phyloP scores from a whole-genome alignment of 306 rosid species.

The Gillenia trifoliata region DNA sequence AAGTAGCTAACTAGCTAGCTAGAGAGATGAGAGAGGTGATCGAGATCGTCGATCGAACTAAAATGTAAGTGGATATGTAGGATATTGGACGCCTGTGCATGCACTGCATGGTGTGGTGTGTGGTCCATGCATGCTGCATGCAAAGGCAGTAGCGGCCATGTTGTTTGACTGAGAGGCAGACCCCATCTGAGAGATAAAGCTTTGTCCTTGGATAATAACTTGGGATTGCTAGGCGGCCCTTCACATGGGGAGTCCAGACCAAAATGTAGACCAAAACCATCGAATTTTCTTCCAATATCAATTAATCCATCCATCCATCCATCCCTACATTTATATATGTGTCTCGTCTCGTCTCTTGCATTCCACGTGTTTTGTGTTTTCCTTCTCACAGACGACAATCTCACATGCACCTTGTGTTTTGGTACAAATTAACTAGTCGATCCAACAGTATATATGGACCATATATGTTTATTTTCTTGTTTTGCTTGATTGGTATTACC shows the following conservation, averaged over 20 bases:
- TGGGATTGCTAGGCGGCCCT: not conserved
- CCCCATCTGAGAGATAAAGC: slow-evolving; percentile 17
- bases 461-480: slow-evolving; percentile 12
- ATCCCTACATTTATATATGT: not conserved
- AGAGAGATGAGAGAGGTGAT: not conserved
- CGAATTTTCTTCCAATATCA: slow-evolving; percentile 11
- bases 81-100: not conserved
- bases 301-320: not conserved
- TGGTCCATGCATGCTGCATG: not conserved
- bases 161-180: slow-evolving; percentile 37
- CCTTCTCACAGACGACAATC: slow-evolving; percentile 35
- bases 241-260: slow-evolving; percentile 44
- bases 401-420: slow-evolving; percentile 49
- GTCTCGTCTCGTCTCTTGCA: not conserved
- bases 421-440: slow-evolving; percentile 16
- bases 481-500: slow-evolving; percentile 13
- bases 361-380: slow-evolving; percentile 24
- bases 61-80: not conserved
- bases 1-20: not conserved
- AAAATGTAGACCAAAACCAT: slow-evolving; percentile 36
- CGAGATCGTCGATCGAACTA: not conserved
- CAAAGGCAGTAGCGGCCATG: slow-evolving; percentile 21
- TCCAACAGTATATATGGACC: not conserved
- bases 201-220: slow-evolving; percentile 6
- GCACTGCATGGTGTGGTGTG: not conserved